Base-by-base conservation (phyloP, 2,329 filamentous ascomycete genomes). In the Ceratocystis harringtonii region DNA sequence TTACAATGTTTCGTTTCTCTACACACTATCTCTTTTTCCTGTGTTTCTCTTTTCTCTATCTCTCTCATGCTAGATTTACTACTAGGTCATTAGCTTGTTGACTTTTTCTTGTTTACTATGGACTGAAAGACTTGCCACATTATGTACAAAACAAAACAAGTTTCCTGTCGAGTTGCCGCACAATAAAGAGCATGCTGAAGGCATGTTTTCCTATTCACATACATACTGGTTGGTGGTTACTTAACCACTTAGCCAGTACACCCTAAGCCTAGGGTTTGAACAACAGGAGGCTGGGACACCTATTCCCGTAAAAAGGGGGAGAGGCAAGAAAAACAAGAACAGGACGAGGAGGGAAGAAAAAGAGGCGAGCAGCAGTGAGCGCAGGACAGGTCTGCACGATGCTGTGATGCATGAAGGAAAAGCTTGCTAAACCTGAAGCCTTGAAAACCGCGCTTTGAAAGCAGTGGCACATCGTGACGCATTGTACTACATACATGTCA, bases 401-500 rank as follows among this genome's bases (percentile, higher is more conserved):
- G 22, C n/a, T 22, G 5, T 28, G 52, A 57, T 12, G 52, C 17
- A 3, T 8, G 12, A 57, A 32, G 52, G 17, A 15, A 32, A 22
- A 32, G 17, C 7, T 8, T 17, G 28, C 28, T 3, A 5, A 10
- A 8, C 25, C 19, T 6, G 1, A 5, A 6, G 52, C 52, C 48
- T 50, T 22, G 48, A 50, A 10, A 10, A 50, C 48, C n/a, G 48
- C 19, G 19, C 48, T 10, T 25, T 7, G 10, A 22, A 22, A 19
- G 8, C 48, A 4, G 48, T 50, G 17, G 22, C 17, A 25, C 5
- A 57, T 28, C 52, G 22, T 57, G 52, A 19, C 48, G 48, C 10
- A 52, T 52, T n/a, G 48, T 52, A 25, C 52, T 57, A 57, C 52
- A 57, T 57, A 57, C 52, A 57, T 57, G 52, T 57, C 52, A 57